A percentile compares a stretch with the other conserved stretches of the same genome.
These are phyloP conservation scores for Scedosporium dehoogii DNA, from an alignment of 2,329 filamentous ascomycete genomes.

Conservation along the genomic window DNA sequence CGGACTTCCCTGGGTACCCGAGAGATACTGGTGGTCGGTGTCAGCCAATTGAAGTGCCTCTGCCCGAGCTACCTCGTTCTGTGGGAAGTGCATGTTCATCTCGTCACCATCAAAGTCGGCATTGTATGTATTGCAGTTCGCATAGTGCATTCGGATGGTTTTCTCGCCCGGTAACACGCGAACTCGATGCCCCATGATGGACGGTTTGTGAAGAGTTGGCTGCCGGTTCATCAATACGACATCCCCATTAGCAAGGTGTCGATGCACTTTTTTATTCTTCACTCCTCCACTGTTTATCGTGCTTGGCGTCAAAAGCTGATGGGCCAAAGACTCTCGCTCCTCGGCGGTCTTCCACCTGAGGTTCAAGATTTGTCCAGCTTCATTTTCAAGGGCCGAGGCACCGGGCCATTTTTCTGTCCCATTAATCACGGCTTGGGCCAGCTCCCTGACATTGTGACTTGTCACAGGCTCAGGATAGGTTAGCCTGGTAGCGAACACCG, in stretches of 20 bases:
- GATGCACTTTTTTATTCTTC: constrained; percentile 90
- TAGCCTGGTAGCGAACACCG: constrained; percentile 93
- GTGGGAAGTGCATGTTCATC: constrained; percentile 99
- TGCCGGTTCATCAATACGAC: constrained; percentile 98
- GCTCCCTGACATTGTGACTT: constrained; percentile 89
- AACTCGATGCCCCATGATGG: constrained; percentile 96
- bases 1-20: constrained; percentile 85
- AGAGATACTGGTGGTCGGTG: constrained; percentile 95
- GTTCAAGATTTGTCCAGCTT: constrained; percentile 84
- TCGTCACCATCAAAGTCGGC: constrained; percentile 99
- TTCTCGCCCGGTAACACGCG: constrained; percentile 89
- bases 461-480: constrained; percentile 97
- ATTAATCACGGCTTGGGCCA: constrained; percentile 94
- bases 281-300: constrained; percentile 63
- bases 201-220: constrained; percentile 94
- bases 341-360: constrained; percentile 79
- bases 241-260: constrained; percentile 92
- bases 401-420: constrained; percentile 91
- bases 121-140: constrained; percentile 99
- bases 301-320: constrained; percentile 82
- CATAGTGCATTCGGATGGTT: constrained; percentile 98
- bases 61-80: constrained; percentile 87
- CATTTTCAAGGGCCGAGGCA: constrained; percentile 88
- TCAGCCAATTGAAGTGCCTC: constrained; percentile 91
- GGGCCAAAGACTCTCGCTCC: constrained; percentile 80